A percentile compares a stretch with the other conserved stretches of the same genome.
Evolutionary conservation across 176 grass and related monocot genomes (phyloP).

Genomic region (Carex cristatella): DNA sequence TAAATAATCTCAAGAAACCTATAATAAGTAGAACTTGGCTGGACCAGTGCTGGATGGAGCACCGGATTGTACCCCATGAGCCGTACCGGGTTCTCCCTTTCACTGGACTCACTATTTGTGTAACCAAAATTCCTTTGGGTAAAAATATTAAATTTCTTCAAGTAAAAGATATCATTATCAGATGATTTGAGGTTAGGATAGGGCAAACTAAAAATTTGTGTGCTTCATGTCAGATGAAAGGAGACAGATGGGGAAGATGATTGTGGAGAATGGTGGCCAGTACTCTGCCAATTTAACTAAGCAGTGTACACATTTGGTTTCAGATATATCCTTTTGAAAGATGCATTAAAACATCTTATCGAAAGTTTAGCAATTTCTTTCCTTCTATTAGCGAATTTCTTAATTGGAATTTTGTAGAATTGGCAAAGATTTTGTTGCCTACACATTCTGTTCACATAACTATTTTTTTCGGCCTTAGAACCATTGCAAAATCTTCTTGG

Average conservation of each 20-base stretch:
- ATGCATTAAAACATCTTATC: neutral
- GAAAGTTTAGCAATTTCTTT: neutral
- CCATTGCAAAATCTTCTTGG: neutral
- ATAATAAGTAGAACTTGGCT: slow-evolving; percentile 66
- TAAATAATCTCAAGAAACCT: slow-evolving; percentile 81
- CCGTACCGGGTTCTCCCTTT: slow-evolving; percentile 84
- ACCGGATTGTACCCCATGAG: slow-evolving; percentile 91
- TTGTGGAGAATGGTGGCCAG: slow-evolving; percentile 85
- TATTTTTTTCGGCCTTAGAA: neutral
- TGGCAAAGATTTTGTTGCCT: neutral
- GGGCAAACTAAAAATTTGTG: slow-evolving; percentile 15
- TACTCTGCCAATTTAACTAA: slow-evolving; percentile 83
- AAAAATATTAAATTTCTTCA: slow-evolving; percentile 3
- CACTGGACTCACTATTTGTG: slow-evolving; percentile 78
- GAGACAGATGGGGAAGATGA: slow-evolving; percentile 51
- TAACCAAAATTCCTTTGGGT: slow-evolving; percentile 75
- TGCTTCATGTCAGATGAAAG: slow-evolving; percentile 47
- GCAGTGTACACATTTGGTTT: slow-evolving; percentile 88
- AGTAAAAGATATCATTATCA: slow-evolving; percentile 11
- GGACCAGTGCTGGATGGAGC: slow-evolving; percentile 84
- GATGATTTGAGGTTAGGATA: slow-evolving; percentile 17
- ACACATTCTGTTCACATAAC: neutral
- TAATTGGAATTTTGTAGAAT: slow-evolving; percentile 4
- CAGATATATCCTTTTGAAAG: slow-evolving; percentile 87
- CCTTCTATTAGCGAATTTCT: neutral